A percentile compares a stretch with the other conserved stretches of the same genome.
Evolutionary conservation across 306 rosid genomes (phyloP).

Genomic region (Quercus aquifolioides): DNA sequence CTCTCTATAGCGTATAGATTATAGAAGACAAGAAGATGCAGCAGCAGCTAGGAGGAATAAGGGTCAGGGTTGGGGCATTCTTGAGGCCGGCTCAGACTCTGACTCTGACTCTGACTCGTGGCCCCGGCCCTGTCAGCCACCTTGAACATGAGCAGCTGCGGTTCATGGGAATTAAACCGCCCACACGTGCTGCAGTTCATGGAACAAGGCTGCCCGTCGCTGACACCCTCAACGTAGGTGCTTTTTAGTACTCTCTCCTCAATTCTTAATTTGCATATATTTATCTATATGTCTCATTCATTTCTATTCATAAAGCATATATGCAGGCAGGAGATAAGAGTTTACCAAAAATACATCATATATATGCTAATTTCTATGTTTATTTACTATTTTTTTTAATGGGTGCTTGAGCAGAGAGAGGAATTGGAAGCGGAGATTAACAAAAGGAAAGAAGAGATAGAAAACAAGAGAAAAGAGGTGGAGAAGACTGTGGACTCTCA

Average conservation of each 20-base stretch:
- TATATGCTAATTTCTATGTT: neutral
- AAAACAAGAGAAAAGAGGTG: slow-evolving; percentile 33
- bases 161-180: slow-evolving; percentile 3
- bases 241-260: too few relatives aligned
- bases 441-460: slow-evolving; percentile 33
- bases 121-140: neutral
- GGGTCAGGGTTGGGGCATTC: slow-evolving; percentile 1
- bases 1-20: too few relatives aligned
- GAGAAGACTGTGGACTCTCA: slow-evolving; percentile 38
- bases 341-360: neutral
- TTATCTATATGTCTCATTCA: too few relatives aligned
- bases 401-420: slow-evolving; percentile 24
- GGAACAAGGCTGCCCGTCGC: slow-evolving; percentile 20
- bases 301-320: too few relatives aligned
- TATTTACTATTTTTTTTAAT: neutral
- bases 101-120: too few relatives aligned
- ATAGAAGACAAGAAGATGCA: neutral
- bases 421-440: slow-evolving; percentile 31
- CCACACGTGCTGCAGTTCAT: slow-evolving; percentile 30
- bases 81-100: neutral
- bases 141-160: slow-evolving; percentile 6
- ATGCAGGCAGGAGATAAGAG: too few relatives aligned
- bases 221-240: slow-evolving; percentile 14
- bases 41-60: neutral
- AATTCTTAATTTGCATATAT: too few relatives aligned